Evolutionary conservation across 1,284 basidiomycete species (phyloP), one percentile per base, ranked within the genome.

Genomic region (Leccinum laetum): DNA sequence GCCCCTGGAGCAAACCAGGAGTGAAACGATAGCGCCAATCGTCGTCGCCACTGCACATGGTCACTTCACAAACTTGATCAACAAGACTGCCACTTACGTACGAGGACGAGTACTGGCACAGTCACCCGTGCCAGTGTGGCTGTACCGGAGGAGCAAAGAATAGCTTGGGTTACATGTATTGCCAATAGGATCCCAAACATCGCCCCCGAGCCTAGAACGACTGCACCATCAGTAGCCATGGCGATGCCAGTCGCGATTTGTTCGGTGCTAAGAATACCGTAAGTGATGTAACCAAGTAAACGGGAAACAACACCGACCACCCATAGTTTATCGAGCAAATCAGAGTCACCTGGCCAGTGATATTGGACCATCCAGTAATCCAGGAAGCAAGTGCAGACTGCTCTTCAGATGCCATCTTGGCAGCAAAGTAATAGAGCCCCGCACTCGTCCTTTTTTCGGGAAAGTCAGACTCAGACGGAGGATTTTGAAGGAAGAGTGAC

Each of bases 301-400:
- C 32, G 3, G 21, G 29, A 46, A 52, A 9, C 7, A 18, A 44
- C n/a, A 24, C 8, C 4, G 24, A 53, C 82, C 86, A 86, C 11
- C 86, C 87, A 67, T 84, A 91, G 70, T 90, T 86, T 58, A 91
- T 89, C 10, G 87, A 89, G 70, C 86, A 89, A 39, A 90, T 85
- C 8, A 89, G 79, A 2, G 86, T 81, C 14, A 85, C 77, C 72
- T 85, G 83, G 10, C 84, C 82, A 1, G 82, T 84, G 49, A 86
- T 78, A 69, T 86, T 87, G 9, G 84, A 83, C 86, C 85, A 87
- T 56, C 71, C 70, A 21, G 89, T 91, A 63, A 90, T 84, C 88
- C 89, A 91, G 67, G 86, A 87, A 10, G 86, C 86, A 24, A 91
- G 76, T 0, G 88, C 81, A 10, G 86, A 80, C 63, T 83, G 83